A percentile compares a stretch with the other conserved stretches of the same genome.
These are phyloP conservation scores for Podaxis sp. DNA, from an alignment of 768 basidiomycete species.

Conservation along the genomic window DNA sequence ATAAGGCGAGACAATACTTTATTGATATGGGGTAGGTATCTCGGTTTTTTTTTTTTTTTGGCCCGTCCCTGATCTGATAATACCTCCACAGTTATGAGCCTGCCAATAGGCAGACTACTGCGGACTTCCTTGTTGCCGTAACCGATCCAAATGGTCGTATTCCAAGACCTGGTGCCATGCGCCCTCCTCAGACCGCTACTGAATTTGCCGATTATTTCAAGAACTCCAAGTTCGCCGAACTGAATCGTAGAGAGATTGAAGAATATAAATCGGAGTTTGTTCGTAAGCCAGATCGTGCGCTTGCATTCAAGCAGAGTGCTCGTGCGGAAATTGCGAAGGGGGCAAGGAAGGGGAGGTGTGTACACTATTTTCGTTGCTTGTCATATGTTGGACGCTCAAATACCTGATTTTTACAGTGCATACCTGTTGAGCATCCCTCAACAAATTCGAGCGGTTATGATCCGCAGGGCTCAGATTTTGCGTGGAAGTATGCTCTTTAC, in stretches of 20 bases:
- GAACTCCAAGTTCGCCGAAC: slow-evolving; percentile 31
- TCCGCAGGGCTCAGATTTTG: slow-evolving; percentile 39
- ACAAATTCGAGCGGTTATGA: slow-evolving; percentile 43
- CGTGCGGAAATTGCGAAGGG: slow-evolving; percentile 45
- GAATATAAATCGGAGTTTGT: slow-evolving; percentile 40
- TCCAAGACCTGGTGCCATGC: slow-evolving; percentile 35
- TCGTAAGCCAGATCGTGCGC: slow-evolving; percentile 36
- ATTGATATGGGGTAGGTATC: slow-evolving; percentile 42
- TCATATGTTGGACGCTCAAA: not conserved
- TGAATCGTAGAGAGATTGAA: slow-evolving; percentile 43
- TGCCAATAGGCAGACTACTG: slow-evolving; percentile 60
- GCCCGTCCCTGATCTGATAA: not conserved
- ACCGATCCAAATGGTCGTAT: slow-evolving; percentile 60
- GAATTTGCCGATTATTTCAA: slow-evolving; percentile 53
- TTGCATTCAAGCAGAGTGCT: slow-evolving; percentile 44
- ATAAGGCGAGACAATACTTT: slow-evolving; percentile 67
- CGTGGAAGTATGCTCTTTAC: slow-evolving; percentile 34
- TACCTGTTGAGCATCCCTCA: slow-evolving; percentile 41
- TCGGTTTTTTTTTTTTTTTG: not conserved
- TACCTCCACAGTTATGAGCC: slow-evolving; percentile 39
- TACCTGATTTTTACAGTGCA: slow-evolving; percentile 24
- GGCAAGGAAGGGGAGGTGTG: slow-evolving; percentile 30
- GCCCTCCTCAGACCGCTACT: slow-evolving; percentile 46
- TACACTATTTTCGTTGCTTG: slow-evolving; percentile 3
- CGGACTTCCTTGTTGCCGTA: slow-evolving; percentile 59